Evolutionary conservation across 2,329 filamentous ascomycete genomes (phyloP), one percentile per base, ranked within the genome.

Genomic region (Zymoseptoria brevis): DNA sequence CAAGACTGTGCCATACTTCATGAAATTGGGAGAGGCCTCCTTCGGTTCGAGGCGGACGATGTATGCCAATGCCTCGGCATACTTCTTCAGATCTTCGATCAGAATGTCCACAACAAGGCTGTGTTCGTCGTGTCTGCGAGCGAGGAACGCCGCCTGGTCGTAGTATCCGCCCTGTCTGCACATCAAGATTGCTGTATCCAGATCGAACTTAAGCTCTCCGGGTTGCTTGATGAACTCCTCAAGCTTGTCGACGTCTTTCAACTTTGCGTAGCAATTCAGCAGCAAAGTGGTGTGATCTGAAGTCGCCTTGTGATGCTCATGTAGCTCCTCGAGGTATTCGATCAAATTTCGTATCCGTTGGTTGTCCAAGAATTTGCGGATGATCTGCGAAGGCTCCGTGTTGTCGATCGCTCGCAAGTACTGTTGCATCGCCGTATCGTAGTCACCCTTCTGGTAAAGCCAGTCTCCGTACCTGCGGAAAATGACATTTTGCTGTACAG

Each of bases 381-480:
- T 96, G 53, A 97, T 90, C 70, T 96, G 93, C 1, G 93, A 96
- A 6, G 93, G 93, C 69, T 97, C 93, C 0, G 93, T 97, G 60
- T 90, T 94, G 71, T 96, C 92, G 60, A 99, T 96, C 0, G 95
- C 93, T 67, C 90, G 88, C 62, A 99, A 85, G 71, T 99, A 99
- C 73, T 97, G 94, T 68, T 95, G 88, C 95, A 99, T 99, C n/a
- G 95, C 92, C 6, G 89, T 94, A 70, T 99, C 94, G 70, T 93
- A 99, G 70, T 96, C 92, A 4, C 89, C 90, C 69, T 96, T 96
- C 65, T 95, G 90, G 69, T 99, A 97, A 3, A 97, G 76, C 69
- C 93, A 89, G 72, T 99, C 94, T 11, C 93, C 94, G 73, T 96
- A 97, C 71, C 87, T 92, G 60, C 93, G 86, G 70, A 93, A 95